Evolutionary conservation across 2,329 filamentous ascomycete species (phyloP).

Genomic region (Apiospora koreana): DNA sequence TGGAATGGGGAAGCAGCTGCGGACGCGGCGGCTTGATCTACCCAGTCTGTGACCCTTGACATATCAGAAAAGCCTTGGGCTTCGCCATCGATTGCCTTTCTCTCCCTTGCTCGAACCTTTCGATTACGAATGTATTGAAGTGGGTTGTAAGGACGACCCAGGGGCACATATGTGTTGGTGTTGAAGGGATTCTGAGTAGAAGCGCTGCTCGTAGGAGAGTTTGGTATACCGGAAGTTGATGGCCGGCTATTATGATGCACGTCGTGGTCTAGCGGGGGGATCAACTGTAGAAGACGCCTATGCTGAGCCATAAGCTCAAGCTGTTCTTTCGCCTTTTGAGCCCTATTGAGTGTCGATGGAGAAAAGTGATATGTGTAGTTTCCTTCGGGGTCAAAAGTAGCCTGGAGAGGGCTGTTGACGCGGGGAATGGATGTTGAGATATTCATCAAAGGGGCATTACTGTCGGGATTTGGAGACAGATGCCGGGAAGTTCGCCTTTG

Average conservation of each 20-base stretch:
- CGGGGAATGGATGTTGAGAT: slow-evolving; percentile 42
- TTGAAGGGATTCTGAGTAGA: slow-evolving; percentile 28
- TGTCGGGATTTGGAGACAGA: slow-evolving; percentile 58
- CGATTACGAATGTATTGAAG: slow-evolving; percentile 91
- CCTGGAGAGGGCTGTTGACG: slow-evolving; percentile 47
- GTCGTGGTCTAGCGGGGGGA: slow-evolving; percentile 69
- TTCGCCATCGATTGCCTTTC: slow-evolving; percentile 72
- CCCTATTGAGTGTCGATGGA: slow-evolving; percentile 75
- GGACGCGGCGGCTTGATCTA: slow-evolving; percentile 64
- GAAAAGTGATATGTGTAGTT: slow-evolving; percentile 69
- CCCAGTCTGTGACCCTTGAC: slow-evolving; percentile 71
- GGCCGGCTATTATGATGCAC: slow-evolving; percentile 32
- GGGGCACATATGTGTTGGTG: slow-evolving; percentile 33
- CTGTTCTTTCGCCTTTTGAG: slow-evolving; percentile 80
- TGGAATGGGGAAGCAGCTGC: slow-evolving; percentile 38
- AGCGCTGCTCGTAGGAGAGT: slow-evolving; percentile 37
- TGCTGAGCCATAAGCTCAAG: slow-evolving; percentile 88
- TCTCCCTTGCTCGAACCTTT: slow-evolving; percentile 78
- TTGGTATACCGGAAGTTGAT: slow-evolving; percentile 42
- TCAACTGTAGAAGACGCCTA: slow-evolving; percentile 72
- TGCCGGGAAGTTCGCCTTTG: slow-evolving; percentile 65
- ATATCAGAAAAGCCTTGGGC: slow-evolving; percentile 77
- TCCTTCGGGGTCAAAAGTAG: slow-evolving; percentile 49
- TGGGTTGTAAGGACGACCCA: slow-evolving; percentile 82
- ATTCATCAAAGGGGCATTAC: slow-evolving; percentile 38